Evolutionary conservation across 2,329 filamentous ascomycete genomes (phyloP).

Genomic region (Diaporthe velutina): DNA sequence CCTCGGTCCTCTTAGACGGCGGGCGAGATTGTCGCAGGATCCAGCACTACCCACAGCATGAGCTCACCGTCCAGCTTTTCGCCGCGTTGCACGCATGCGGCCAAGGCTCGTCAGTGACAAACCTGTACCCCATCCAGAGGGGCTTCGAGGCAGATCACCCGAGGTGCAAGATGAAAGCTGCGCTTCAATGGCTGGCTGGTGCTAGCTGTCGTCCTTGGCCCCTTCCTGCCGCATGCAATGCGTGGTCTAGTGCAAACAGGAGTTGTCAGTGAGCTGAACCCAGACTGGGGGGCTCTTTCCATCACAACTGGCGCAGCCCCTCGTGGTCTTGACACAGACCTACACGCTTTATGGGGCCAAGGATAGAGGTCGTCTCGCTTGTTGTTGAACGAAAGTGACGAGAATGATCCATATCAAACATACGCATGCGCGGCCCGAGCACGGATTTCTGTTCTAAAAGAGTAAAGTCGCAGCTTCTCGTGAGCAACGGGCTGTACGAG

Average conservation of each 20-base stretch:
- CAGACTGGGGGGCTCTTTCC: not conserved
- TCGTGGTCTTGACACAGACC: not conserved
- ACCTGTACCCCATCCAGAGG: constrained; percentile 8
- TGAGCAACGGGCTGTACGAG: not conserved
- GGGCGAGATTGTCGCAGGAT: constrained; percentile 20
- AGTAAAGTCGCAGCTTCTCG: not conserved
- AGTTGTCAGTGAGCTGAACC: not conserved
- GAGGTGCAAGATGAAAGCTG: not conserved
- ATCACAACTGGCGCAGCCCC: not conserved
- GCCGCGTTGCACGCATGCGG: constrained; percentile 1
- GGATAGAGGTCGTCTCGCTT: constrained; percentile 4
- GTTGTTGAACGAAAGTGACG: constrained; percentile 8
- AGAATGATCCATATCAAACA: constrained; percentile 1
- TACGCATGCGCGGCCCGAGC: not conserved
- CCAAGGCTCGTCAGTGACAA: constrained; percentile 22
- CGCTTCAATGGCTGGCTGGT: not conserved
- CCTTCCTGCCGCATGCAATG: not conserved
- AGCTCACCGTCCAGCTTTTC: constrained; percentile 6
- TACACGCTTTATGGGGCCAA: not conserved
- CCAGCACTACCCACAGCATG: constrained; percentile 11
- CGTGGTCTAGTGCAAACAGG: not conserved
- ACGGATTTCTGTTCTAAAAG: constrained; percentile 7
- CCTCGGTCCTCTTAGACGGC: not conserved
- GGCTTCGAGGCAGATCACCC: constrained; percentile 1
- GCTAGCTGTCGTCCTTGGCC: not conserved